These are phyloP conservation scores for Globisporangium acanthophoron DNA, from an alignment of 352 stramenopile genomes.

Conservation along the genomic window DNA sequence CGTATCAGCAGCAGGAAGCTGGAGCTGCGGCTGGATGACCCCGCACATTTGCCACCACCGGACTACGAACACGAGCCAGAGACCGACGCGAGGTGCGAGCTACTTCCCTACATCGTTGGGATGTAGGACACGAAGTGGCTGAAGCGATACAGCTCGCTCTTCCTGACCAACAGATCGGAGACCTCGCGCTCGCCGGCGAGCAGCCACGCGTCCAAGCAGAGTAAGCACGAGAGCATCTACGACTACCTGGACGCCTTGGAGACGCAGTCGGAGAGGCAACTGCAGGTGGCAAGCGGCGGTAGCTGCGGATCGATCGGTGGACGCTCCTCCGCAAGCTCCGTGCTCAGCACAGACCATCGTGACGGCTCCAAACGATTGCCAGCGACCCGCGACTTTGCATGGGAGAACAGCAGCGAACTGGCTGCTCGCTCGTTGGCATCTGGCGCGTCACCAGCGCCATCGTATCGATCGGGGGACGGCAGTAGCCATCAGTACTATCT, in stretches of 20 bases:
- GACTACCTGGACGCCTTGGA: slow-evolving; percentile 77
- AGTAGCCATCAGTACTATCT: slow-evolving; percentile 61
- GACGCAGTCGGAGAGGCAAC: slow-evolving; percentile 46
- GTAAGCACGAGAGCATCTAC: slow-evolving; percentile 41
- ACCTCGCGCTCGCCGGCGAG: slow-evolving; percentile 10
- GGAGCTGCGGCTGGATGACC: slow-evolving; percentile 43
- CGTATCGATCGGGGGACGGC: slow-evolving; percentile 27
- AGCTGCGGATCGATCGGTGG: slow-evolving; percentile 10
- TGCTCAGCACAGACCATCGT: slow-evolving; percentile 8
- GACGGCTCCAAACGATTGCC: slow-evolving; percentile 9
- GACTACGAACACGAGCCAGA: slow-evolving; percentile 31
- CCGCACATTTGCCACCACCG: slow-evolving; percentile 24
- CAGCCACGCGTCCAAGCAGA: slow-evolving; percentile 17
- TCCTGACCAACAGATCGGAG: not conserved
- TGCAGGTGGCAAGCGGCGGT: slow-evolving; percentile 21
- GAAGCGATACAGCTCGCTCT: not conserved
- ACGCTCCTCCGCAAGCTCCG: slow-evolving; percentile 5
- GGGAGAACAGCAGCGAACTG: slow-evolving; percentile 17
- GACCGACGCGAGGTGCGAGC: slow-evolving; percentile 15
- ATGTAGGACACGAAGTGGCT: not conserved
- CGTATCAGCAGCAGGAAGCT: slow-evolving; percentile 15
- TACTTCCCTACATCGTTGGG: not conserved
- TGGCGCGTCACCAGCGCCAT: slow-evolving; percentile 20
- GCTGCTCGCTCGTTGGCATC: slow-evolving; percentile 1
- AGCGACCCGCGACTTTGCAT: slow-evolving; percentile 23